Evolutionary conservation across 441 rosid genomes (phyloP).

Genomic region (Heliophila coronopifolia): DNA sequence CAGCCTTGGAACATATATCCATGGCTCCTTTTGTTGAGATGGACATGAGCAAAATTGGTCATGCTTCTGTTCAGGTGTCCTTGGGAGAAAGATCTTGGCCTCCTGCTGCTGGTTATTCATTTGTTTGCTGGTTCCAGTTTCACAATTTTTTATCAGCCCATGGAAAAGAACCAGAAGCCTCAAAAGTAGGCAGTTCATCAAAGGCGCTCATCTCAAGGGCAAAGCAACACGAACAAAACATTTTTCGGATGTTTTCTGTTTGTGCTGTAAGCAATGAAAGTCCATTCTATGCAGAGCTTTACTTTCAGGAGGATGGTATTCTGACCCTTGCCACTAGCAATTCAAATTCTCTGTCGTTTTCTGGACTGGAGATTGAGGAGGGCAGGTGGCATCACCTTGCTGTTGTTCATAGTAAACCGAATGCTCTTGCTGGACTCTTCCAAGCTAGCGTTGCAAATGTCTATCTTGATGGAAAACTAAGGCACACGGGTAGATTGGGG

Average conservation of each 20-base stretch:
- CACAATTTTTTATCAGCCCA: conserved; percentile 65
- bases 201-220: conserved; percentile 39
- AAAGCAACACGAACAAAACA: conserved; percentile 55
- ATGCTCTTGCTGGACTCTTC: conserved; percentile 99
- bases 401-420: conserved; percentile 98
- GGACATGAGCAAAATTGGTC: conserved; percentile 90
- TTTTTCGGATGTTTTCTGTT: conserved; percentile 91
- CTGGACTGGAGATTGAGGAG: conserved; percentile 93
- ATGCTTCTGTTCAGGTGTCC: conserved; percentile 93
- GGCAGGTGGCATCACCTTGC: conserved; percentile 99
- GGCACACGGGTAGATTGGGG: conserved; percentile 96
- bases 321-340: conserved; percentile 97
- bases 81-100: conserved; percentile 99
- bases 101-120: conserved; percentile 98
- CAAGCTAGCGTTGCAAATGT: conserved; percentile 99
- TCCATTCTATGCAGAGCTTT: conserved; percentile 88
- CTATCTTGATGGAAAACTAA: conserved; percentile 92
- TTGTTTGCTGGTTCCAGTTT: conserved; percentile 94
- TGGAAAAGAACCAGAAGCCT: conserved; percentile 49
- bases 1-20: conserved; percentile 62
- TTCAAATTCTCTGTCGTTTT: conserved; percentile 80
- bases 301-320: conserved; percentile 88
- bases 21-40: conserved; percentile 86
- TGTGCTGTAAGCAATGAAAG: conserved; percentile 72
- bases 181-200: conserved; percentile 48